Conservation (phyloP, 192 early-diverging fungal genomes). For the Coemansia reversa region DNA sequence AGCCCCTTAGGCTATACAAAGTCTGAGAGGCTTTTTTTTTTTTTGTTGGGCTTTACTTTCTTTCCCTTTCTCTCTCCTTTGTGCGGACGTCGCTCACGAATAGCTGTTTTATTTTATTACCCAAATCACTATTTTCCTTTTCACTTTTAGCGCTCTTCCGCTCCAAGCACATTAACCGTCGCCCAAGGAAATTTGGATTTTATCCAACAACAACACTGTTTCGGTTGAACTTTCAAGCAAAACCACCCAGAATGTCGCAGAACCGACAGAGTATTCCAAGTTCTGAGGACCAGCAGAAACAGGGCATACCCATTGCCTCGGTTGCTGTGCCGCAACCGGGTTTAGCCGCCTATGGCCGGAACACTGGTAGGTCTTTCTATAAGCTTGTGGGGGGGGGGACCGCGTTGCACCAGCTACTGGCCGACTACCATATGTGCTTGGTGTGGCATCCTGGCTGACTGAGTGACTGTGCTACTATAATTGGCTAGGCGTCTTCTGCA, state of each 20-base stretch:
- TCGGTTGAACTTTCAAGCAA: background rate
- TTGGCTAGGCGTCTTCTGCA: background rate
- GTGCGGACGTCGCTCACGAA: background rate
- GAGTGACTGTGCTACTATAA: background rate
- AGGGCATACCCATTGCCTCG: constrained; percentile 29
- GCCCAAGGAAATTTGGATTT: background rate
- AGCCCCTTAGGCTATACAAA: background rate
- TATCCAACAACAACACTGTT: background rate
- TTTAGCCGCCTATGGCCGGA: background rate
- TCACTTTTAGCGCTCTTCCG: background rate
- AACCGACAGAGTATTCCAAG: constrained; percentile 13
- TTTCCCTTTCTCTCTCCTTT: background rate
- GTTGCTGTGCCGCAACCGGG: constrained; percentile 10
- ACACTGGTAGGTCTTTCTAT: constrained; percentile 3
- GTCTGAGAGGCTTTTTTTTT: background rate
- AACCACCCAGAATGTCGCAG: constrained; percentile 23
- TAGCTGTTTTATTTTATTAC: background rate
- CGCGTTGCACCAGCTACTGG: background rate
- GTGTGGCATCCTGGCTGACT: background rate
- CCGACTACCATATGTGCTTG: background rate
- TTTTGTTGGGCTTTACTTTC: constrained; percentile 6
- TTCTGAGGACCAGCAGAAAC: constrained; percentile 13
- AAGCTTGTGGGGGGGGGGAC: no score
- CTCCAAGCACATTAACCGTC: background rate
- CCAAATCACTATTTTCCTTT: background rate